Base-by-base conservation (phyloP, 2,329 filamentous ascomycete species). In the Chaetomiaceae sp. region DNA sequence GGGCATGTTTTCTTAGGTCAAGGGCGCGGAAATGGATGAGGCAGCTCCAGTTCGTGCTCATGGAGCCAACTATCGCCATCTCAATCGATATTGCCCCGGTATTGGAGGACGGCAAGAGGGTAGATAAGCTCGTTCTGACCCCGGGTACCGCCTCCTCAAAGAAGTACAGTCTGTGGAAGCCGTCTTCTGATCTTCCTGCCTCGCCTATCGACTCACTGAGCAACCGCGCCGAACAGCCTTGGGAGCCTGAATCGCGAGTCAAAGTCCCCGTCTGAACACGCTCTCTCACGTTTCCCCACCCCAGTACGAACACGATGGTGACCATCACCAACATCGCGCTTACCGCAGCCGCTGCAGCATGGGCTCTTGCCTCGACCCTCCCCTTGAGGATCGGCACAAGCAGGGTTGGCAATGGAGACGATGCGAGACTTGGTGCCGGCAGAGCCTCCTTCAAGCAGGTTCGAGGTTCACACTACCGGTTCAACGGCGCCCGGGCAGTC, bases 401-500 rank as follows among this genome's bases (percentile, higher is more conserved):
- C 35, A 47, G 49, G 13, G 30, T 55, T 39, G 41, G 39, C n/a
- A 42, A 58, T 31, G 44, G 40, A 4, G 33, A 45, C 30, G 14
- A 21, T n/a, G 19, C 30, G 17, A 41, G 4, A 39, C 14, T 35
- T 17, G 34, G 33, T 20, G 23, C 19, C 20, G 58, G 60, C 38
- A 52, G 48, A 17, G 41, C 61, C 48, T 63, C 63, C 2, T 58
- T 71, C 19, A 60, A 66, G 34, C 69, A 71, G 53, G 61, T 66
- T 39, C 62, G 60, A 55, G 68, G 67, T 55, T 53, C 55, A 14
- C 38, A 58, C 47, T 59, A 66, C 49, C 64, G 58, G 49, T 56
- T 60, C 60, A 62, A 64, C 52, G 69, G 70, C 8, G 62, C 65
- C 30, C 56, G 64, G 14, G 64, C 66, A 2, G 62, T 70, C 30